These are phyloP conservation scores for Emericellopsis cladophorae DNA, from an alignment of 2,329 filamentous ascomycete species.

Conservation along the genomic window DNA sequence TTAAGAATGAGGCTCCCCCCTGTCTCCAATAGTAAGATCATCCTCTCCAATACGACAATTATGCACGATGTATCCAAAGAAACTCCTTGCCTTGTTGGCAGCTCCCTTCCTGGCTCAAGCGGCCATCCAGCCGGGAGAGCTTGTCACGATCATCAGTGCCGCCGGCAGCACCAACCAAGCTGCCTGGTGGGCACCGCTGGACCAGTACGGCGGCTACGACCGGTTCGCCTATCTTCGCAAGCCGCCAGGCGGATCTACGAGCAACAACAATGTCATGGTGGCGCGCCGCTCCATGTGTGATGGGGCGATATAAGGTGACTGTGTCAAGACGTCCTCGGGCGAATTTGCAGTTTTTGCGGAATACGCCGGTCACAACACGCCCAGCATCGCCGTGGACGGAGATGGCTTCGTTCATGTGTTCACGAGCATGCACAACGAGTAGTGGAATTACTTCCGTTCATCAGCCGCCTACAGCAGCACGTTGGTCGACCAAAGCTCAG, in stretches of 20 bases:
- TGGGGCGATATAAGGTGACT: slow-evolving; percentile 9
- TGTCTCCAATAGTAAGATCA: too few species aligned
- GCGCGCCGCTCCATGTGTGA: slow-evolving; percentile 6
- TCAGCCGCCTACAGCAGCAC: slow-evolving; percentile 8
- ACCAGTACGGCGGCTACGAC: slow-evolving; percentile 10
- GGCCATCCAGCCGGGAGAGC: slow-evolving; percentile 4
- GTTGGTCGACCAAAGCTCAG: slow-evolving; percentile 7
- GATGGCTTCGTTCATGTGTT: slow-evolving; percentile 13
- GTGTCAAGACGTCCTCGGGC: slow-evolving; percentile 6
- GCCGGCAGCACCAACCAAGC: slow-evolving; percentile 11
- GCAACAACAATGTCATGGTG: slow-evolving; percentile 13
- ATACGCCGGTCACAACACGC: slow-evolving; percentile 11
- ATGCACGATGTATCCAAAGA: too few species aligned
- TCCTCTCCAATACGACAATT: too few species aligned
- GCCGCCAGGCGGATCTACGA: slow-evolving; percentile 7
- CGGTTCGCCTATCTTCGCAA: slow-evolving; percentile 12
- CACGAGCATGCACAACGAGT: slow-evolving; percentile 14
- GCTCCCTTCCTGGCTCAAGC: slow-evolving; percentile 5
- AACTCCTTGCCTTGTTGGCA: too few species aligned
- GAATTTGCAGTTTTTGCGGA: slow-evolving; percentile 10
- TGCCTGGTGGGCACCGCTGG: slow-evolving; percentile 12
- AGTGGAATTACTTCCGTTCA: slow-evolving; percentile 12
- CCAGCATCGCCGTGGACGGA: slow-evolving; percentile 9
- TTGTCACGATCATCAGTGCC: slow-evolving; percentile 6
- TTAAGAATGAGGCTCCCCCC: too few species aligned